A percentile compares a stretch with the other conserved stretches of the same genome.
Evolutionary conservation across 169 alveolate genomes (phyloP).

Genomic region (Cryptosporidium parvum): DNA sequence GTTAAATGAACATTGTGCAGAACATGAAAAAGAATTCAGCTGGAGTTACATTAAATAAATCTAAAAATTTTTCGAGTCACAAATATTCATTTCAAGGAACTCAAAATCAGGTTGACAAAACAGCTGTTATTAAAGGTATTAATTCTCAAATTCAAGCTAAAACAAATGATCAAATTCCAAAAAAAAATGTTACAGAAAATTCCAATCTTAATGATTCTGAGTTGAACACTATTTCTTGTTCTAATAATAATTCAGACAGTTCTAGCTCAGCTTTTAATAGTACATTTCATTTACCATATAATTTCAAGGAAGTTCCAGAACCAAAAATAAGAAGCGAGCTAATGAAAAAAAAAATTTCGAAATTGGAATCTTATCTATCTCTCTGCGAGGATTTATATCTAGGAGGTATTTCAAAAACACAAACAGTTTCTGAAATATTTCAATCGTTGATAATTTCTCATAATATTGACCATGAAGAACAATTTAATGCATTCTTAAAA

Average conservation of each 20-base stretch:
- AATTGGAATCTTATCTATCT: slow-evolving; percentile 76
- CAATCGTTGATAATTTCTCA: slow-evolving; percentile 58
- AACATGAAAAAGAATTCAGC: neutral
- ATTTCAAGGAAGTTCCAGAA: slow-evolving; percentile 32
- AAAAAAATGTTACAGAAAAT: neutral
- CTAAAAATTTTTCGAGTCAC: neutral
- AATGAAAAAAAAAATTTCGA: slow-evolving; percentile 54
- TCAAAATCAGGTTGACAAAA: slow-evolving; percentile 11
- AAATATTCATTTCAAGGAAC: neutral
- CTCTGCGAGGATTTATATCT: slow-evolving; percentile 79
- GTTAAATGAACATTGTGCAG: neutral
- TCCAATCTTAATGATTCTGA: neutral
- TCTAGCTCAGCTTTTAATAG: neutral
- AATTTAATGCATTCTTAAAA: slow-evolving; percentile 6
- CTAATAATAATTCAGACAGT: neutral
- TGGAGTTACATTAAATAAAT: neutral
- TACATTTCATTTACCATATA: slow-evolving; percentile 57
- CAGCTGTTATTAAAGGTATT: neutral
- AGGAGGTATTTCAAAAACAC: slow-evolving; percentile 66
- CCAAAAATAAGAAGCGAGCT: slow-evolving; percentile 62
- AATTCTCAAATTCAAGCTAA: neutral
- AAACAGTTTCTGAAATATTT: slow-evolving; percentile 42
- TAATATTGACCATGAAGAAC: slow-evolving; percentile 29
- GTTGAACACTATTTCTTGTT: neutral
- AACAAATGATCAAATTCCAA: neutral